Percentiles rank a stretch among this genome's conserved stretches.
These are phyloP conservation scores for Podila horticola DNA, from an alignment of 192 early-diverging fungal species.

Conservation along the genomic window DNA sequence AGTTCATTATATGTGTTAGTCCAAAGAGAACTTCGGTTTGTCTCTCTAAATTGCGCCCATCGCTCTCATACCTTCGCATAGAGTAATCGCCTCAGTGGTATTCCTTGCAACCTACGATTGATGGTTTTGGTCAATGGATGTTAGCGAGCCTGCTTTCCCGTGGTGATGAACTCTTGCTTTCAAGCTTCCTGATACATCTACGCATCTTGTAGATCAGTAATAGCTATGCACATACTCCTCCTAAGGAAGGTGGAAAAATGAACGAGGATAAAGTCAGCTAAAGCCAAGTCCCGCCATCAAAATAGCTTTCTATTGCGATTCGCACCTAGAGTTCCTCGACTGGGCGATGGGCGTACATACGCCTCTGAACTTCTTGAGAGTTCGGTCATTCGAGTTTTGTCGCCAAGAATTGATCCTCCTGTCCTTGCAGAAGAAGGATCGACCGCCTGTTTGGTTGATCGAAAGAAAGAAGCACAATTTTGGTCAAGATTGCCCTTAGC, in stretches of 20 bases:
- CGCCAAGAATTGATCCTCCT: conserved; percentile 86
- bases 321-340: conserved; percentile 75
- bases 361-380: conserved; percentile 71
- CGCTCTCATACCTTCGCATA: conserved; percentile 74
- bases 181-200: background rate
- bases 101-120: conserved; percentile 72
- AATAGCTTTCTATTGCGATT: background rate
- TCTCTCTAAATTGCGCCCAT: background rate
- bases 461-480: no score
- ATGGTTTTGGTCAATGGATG: background rate
- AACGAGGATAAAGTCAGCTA: background rate
- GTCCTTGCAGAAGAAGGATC: conserved; percentile 85
- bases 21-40: background rate
- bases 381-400: conserved; percentile 87
- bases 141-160: background rate
- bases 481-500: background rate
- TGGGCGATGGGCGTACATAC: conserved; percentile 83
- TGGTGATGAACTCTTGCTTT: background rate
- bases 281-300: background rate
- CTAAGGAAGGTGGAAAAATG: background rate
- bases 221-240: conserved; percentile 4
- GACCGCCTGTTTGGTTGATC: conserved; percentile 66
- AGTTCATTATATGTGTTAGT: background rate
- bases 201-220: background rate
- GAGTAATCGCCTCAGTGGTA: conserved; percentile 82